These are phyloP conservation scores for Mortierella claussenii DNA, from an alignment of 192 early-diverging fungal species.

Conservation along the genomic window DNA sequence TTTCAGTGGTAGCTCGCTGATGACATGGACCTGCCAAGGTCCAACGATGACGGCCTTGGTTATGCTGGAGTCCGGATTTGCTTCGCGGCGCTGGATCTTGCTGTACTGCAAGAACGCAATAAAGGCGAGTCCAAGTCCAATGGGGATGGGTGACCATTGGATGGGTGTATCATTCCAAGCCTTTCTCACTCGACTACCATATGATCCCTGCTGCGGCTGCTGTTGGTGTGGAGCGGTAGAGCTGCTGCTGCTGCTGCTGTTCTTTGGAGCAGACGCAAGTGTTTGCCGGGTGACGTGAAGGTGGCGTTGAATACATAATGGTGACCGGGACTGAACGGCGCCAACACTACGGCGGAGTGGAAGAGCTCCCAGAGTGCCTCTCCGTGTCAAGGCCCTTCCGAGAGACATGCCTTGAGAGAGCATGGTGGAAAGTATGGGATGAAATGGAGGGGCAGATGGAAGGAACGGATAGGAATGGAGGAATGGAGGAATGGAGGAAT, in stretches of 20 bases:
- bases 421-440: constrained; percentile 15
- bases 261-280: neutral
- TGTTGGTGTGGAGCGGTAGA: too few relatives aligned
- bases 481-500: too few relatives aligned
- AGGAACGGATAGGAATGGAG: too few relatives aligned
- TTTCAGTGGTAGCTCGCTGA: constrained; percentile 89
- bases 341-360: constrained; percentile 2
- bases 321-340: constrained; percentile 5
- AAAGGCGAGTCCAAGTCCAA: constrained; percentile 77
- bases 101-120: constrained; percentile 74
- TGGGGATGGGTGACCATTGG: constrained; percentile 80
- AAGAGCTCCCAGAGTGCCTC: neutral
- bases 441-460: too few relatives aligned
- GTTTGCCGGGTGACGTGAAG: constrained; percentile 36
- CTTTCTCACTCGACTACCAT: constrained; percentile 49
- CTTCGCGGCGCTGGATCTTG: constrained; percentile 59
- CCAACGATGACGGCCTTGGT: constrained; percentile 71
- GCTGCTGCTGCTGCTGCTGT: too few relatives aligned
- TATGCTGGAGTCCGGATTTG: constrained; percentile 35
- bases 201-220: too few relatives aligned
- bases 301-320: constrained; percentile 20
- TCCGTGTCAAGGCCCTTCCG: constrained; percentile 19
- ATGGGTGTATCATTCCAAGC: constrained; percentile 62
- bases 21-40: constrained; percentile 93
- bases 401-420: constrained; percentile 17